Evolutionary conservation across 2,329 filamentous ascomycete genomes (phyloP), one percentile per base, ranked within the genome.

Genomic region (Colletotrichum endophyticum): DNA sequence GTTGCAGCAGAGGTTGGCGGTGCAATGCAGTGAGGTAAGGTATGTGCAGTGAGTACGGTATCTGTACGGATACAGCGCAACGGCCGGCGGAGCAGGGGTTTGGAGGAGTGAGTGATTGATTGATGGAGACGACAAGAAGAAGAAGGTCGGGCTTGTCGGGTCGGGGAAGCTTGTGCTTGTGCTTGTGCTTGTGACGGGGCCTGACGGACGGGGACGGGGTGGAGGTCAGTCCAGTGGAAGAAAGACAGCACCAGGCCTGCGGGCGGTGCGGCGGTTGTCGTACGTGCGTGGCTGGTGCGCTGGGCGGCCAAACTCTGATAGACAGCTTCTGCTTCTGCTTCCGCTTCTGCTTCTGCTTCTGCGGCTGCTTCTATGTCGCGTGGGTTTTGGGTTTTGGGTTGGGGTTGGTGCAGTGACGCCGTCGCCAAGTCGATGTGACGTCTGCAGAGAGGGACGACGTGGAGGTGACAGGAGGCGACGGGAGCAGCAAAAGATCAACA

Each of bases 341-440:
- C 30, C 11, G 34, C 32, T 34, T 36, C 36, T 16, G 13, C 39
- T n/a, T 12, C 39, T 49, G n/a, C 44, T 49, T 49, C 44, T 22
- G n/a, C n/a, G 19, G 12, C 11, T 53, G 44, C 44, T 53, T 53
- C 44, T 22, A 53, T 13, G 11, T 53, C 44, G 44, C 44, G 44
- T 53, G 44, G 44, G 44, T 22, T 22, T 22, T 53, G 44, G 44
- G 44, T 53, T 53, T 53, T 22, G n/a, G 11, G n/a, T 53, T 25
- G 44, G 44, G 6, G n/a, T 53, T 53, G 44, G 44, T 53, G 49
- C 70, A 36, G 69, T 72, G 49, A 72, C 25, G 61, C 19, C 13
- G 56, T 68, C 28, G 74, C 66, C 64, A 76, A 76, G 64, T 73
- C 59, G 36, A 74, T 53, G 70, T 76, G 70, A 76, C 70, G 73